Percentiles rank a stretch among this genome's conserved stretches.
These are phyloP conservation scores for Cladosporium sp. DNA, from an alignment of 2,329 filamentous ascomycete genomes.

Conservation along the genomic window DNA sequence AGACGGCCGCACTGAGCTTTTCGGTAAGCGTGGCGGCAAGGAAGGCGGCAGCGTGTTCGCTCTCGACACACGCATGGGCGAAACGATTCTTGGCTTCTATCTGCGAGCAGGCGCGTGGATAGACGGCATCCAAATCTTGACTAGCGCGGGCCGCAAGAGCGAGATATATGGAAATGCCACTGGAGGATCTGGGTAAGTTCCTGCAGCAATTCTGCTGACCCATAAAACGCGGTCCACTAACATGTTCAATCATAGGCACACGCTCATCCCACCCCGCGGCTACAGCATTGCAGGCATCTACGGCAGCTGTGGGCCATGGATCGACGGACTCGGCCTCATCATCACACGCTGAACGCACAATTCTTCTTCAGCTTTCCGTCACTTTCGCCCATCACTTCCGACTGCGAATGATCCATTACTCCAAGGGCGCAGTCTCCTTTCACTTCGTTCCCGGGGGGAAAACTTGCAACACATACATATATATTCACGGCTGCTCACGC, in stretches of 20 bases:
- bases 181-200: conserved; percentile 76
- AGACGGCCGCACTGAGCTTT: conserved; percentile 77
- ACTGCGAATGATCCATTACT: background rate
- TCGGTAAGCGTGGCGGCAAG: conserved; percentile 77
- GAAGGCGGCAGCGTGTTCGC: conserved; percentile 71
- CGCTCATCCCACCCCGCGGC: conserved; percentile 82
- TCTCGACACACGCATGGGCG: conserved; percentile 79
- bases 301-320: conserved; percentile 76
- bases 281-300: conserved; percentile 87
- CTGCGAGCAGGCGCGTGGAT: conserved; percentile 79
- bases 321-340: conserved; percentile 83
- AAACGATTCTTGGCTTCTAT: conserved; percentile 84
- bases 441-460: background rate
- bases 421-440: background rate
- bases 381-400: background rate
- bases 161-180: conserved; percentile 77
- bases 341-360: conserved; percentile 61
- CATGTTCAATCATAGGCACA: conserved; percentile 60
- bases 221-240: conserved; percentile 28
- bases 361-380: background rate
- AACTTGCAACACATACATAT: background rate
- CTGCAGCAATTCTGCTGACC: conserved; percentile 28
- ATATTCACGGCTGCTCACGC: background rate
- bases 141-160: conserved; percentile 82
- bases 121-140: conserved; percentile 86